Conservation (phyloP, 768 basidiomycete species). For the Boletus tylopilopsis region DNA sequence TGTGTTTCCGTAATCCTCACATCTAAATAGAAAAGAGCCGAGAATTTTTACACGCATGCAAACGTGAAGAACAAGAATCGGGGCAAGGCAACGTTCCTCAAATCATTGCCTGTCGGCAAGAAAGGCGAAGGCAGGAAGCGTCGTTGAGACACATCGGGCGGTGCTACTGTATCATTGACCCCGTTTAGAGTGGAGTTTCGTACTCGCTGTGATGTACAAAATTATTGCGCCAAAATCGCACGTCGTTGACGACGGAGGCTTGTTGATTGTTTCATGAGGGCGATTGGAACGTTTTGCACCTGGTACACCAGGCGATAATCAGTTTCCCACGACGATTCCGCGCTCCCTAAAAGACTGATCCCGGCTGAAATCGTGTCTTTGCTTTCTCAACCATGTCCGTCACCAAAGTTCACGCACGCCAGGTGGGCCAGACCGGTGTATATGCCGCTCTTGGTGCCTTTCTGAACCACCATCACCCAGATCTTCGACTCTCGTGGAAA, state of each 20-base stretch:
- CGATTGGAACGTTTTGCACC: neutral
- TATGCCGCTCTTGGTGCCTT: neutral
- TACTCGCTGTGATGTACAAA: conserved; percentile 11
- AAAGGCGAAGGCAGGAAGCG: conserved; percentile 40
- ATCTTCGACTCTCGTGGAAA: conserved; percentile 99
- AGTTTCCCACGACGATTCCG: conserved; percentile 30
- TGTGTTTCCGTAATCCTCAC: conserved; percentile 5
- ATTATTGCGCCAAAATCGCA: conserved; percentile 4
- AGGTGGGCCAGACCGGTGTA: conserved; percentile 47
- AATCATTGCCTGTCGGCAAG: conserved; percentile 53
- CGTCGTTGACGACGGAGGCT: conserved; percentile 1
- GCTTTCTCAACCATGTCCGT: conserved; percentile 71
- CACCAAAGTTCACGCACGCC: conserved; percentile 88
- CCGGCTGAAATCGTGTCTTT: conserved; percentile 10
- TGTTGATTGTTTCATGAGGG: conserved; percentile 12
- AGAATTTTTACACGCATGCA: conserved; percentile 82
- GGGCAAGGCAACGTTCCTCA: conserved; percentile 56
- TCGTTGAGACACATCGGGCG: conserved; percentile 17
- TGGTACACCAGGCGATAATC: conserved; percentile 35
- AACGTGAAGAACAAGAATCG: conserved; percentile 90
- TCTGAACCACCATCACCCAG: conserved; percentile 39
- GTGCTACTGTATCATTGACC: conserved; percentile 16
- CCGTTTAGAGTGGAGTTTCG: conserved; percentile 1
- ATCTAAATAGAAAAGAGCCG: conserved; percentile 67
- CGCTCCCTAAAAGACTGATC: conserved; percentile 22